Evolutionary conservation across 1,139 yeast genomes (phyloP).

Genomic region (Pichia sorboxylosa): DNA sequence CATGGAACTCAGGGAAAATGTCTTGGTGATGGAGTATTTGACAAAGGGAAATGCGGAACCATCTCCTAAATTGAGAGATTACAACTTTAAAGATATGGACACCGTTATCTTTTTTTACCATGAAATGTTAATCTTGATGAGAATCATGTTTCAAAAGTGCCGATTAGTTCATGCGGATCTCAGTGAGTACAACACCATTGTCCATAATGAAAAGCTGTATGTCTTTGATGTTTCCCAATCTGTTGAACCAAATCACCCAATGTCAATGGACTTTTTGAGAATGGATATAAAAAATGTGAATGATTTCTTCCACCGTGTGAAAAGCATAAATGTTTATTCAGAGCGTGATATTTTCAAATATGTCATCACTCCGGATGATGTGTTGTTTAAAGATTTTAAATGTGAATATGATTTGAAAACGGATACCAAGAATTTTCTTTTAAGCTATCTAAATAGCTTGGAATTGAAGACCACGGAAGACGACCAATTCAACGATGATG

Average conservation of each 20-base stretch:
- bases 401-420: slow-evolving; percentile 6
- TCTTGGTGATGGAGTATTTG: slow-evolving; percentile 87
- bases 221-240: slow-evolving; percentile 96
- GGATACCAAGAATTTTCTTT: slow-evolving; percentile 14
- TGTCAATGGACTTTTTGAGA: slow-evolving; percentile 85
- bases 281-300: slow-evolving; percentile 97
- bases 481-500: slow-evolving; percentile 58
- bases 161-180: slow-evolving; percentile 92
- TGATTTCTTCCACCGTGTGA: slow-evolving; percentile 63
- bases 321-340: slow-evolving; percentile 65
- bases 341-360: slow-evolving; percentile 75
- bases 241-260: slow-evolving; percentile 97
- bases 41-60: slow-evolving; percentile 57
- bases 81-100: slow-evolving; percentile 52
- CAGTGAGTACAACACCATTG: slow-evolving; percentile 86
- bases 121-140: slow-evolving; percentile 72
- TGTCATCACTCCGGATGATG: slow-evolving; percentile 33
- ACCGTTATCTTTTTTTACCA: slow-evolving; percentile 61
- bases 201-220: slow-evolving; percentile 69
- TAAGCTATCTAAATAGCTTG: slow-evolving; percentile 15
- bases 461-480: slow-evolving; percentile 32
- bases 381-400: slow-evolving; percentile 9
- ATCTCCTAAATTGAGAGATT: slow-evolving; percentile 79
- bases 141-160: slow-evolving; percentile 79
- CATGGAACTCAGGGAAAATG: slow-evolving; percentile 75